Evolutionary conservation across 495 filamentous ascomycete species (phyloP).

Genomic region (Lepidopterella palustris): DNA sequence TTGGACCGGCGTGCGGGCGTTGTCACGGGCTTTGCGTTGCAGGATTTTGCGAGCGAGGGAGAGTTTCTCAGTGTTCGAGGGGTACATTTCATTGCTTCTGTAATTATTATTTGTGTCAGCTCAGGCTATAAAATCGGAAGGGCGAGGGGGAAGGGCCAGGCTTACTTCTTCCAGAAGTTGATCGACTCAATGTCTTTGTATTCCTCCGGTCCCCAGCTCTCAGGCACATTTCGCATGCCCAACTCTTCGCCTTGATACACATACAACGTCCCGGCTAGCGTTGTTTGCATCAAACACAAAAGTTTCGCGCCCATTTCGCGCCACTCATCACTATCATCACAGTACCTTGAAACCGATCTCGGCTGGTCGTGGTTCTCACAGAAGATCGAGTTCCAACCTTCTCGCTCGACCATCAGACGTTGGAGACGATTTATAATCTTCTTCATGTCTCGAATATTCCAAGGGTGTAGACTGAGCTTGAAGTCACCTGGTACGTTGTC

Average conservation of each 20-base stretch:
- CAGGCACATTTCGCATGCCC: constrained; percentile 49
- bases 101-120: neutral
- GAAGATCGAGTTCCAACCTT: constrained; percentile 51
- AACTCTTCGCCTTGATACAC: constrained; percentile 55
- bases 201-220: constrained; percentile 40
- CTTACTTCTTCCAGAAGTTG: constrained; percentile 46
- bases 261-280: constrained; percentile 46
- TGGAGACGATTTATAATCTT: constrained; percentile 38
- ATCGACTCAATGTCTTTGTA: constrained; percentile 49
- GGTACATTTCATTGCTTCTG: constrained; percentile 24
- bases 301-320: constrained; percentile 46
- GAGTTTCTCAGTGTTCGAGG: constrained; percentile 24
- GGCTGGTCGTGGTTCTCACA: constrained; percentile 47
- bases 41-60: constrained; percentile 25
- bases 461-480: constrained; percentile 38
- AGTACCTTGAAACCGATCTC: constrained; percentile 43
- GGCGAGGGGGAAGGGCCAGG: neutral
- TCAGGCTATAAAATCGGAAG: neutral
- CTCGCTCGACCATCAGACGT: constrained; percentile 42
- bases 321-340: constrained; percentile 42
- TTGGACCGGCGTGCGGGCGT: constrained; percentile 38
- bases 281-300: constrained; percentile 47
- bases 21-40: constrained; percentile 35
- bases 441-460: constrained; percentile 41
- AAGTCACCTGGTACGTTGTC: constrained; percentile 41